A percentile compares a stretch with the other conserved stretches of the same genome.
phyloP scores from a whole-genome alignment of 768 basidiomycete species.

The Mycena alexandri region DNA sequence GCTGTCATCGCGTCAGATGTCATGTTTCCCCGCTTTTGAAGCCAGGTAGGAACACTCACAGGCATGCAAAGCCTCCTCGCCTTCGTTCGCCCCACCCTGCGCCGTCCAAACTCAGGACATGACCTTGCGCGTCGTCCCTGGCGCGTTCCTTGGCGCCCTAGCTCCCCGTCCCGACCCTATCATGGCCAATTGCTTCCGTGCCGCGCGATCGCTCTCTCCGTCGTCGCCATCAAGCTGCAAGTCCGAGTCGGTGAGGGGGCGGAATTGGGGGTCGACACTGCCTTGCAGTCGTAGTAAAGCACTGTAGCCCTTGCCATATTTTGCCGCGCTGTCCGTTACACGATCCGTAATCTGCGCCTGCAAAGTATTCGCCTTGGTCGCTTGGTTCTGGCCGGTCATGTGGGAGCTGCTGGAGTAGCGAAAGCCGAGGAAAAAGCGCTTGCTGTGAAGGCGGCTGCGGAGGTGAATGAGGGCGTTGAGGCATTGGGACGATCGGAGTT shows the following conservation, averaged over 20 bases:
- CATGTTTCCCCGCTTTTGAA: too few species aligned
- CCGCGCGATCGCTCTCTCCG: neutral
- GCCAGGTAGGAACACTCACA: neutral
- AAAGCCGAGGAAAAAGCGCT: neutral
- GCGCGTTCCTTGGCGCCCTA: neutral
- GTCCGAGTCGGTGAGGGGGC: neutral
- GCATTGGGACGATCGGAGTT: neutral
- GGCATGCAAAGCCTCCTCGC: neutral
- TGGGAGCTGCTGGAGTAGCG: neutral
- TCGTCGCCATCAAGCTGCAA: neutral
- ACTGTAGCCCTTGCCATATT: neutral
- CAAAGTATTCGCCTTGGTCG: neutral
- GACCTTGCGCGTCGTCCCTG: neutral
- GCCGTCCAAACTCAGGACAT: slow-evolving; percentile 12
- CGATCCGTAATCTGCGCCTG: neutral
- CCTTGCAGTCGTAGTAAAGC: neutral
- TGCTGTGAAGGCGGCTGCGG: neutral
- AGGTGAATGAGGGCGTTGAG: neutral
- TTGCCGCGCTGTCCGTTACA: neutral
- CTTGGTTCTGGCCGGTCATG: neutral
- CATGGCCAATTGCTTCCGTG: neutral
- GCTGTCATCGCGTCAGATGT: too few species aligned
- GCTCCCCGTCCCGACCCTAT: neutral
- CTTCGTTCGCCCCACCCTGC: neutral
- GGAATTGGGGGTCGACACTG: neutral